Base-by-base conservation (phyloP, 2,329 filamentous ascomycete genomes). In the Penicillium sp. region DNA sequence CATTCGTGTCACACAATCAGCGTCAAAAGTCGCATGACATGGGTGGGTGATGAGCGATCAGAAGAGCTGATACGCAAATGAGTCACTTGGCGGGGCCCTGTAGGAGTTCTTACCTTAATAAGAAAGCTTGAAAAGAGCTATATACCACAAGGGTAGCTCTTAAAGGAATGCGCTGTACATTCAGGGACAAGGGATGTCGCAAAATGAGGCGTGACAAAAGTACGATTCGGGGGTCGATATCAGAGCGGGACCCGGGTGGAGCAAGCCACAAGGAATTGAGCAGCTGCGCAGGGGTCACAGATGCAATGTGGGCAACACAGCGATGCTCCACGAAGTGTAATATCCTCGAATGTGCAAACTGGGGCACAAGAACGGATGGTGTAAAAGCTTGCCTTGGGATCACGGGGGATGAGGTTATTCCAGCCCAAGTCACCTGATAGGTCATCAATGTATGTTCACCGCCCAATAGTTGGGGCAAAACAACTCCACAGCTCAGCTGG, bases 391-490 rank as follows among this genome's bases (percentile, higher is more conserved):
- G 35, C 8, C n/a, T 48, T 55, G 27, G 46, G 49, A 59, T 60
- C 49, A 54, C 46, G 19, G 59, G 57, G 45, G 42, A 65, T 62
- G 63, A 65, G 62, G 62, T 62, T 66, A 65, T 66, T 60, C 61
- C 57, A 63, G 60, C 60, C 65, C 46, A 62, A 66, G 59, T 65
- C 65, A 65, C 59, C 59, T 65, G 63, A 65, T 52, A 55, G 13
- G 42, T 46, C 44, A 54, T 49, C 21, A 22, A 37, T 27, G n/a
- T 46, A 37, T 16, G 10, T 21, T 49, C 39, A 55, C 53, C 53
- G 53, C 53, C 53, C 26, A 11, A 39, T 35, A 47, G 21, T 16
- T 11, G 10, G 6, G 43, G 54, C 54, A 56, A 43, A 56, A 55
- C n/a, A 50, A 16, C 29, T 39, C 22, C 33, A 27, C 11, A 29